A percentile compares a stretch with the other conserved stretches of the same genome.
phyloP scores from a whole-genome alignment of 371 early-diverging fungal genomes.

The Coemansia sp. region DNA sequence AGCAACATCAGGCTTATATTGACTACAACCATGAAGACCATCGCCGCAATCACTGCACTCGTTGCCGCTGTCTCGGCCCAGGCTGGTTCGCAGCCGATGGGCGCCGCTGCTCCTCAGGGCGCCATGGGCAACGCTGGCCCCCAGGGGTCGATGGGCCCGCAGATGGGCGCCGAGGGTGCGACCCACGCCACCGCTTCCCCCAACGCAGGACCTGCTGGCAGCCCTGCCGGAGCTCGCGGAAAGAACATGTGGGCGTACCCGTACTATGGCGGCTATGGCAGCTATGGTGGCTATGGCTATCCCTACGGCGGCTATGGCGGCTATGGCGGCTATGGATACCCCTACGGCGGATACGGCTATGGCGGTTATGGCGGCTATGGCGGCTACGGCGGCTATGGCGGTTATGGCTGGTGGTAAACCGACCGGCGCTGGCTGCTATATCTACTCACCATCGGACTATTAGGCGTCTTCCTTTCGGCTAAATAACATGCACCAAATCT shows the following conservation, averaged over 20 bases:
- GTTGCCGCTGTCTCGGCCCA: slow-evolving; percentile 37
- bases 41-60: slow-evolving; percentile 25
- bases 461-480: too few species aligned
- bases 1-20: neutral
- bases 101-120: slow-evolving; percentile 28
- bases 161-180: slow-evolving; percentile 32
- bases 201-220: slow-evolving; percentile 41
- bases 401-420: slow-evolving; percentile 33
- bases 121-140: slow-evolving; percentile 29
- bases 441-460: neutral
- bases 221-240: slow-evolving; percentile 46
- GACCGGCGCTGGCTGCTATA: neutral
- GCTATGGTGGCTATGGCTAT: slow-evolving; percentile 26
- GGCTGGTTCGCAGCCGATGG: slow-evolving; percentile 29
- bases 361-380: slow-evolving; percentile 25
- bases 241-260: slow-evolving; percentile 49
- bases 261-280: slow-evolving; percentile 35
- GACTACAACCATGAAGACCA: slow-evolving; percentile 26
- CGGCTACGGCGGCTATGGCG: slow-evolving; percentile 35
- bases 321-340: slow-evolving; percentile 36
- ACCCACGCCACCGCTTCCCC: slow-evolving; percentile 17
- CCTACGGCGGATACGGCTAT: slow-evolving; percentile 25
- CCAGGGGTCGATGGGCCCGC: slow-evolving; percentile 27
- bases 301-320: slow-evolving; percentile 26
- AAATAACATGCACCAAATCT: neutral